phyloP scores from a whole-genome alignment of 2,329 filamentous ascomycete species.

The Trichoderma simmonsii region DNA sequence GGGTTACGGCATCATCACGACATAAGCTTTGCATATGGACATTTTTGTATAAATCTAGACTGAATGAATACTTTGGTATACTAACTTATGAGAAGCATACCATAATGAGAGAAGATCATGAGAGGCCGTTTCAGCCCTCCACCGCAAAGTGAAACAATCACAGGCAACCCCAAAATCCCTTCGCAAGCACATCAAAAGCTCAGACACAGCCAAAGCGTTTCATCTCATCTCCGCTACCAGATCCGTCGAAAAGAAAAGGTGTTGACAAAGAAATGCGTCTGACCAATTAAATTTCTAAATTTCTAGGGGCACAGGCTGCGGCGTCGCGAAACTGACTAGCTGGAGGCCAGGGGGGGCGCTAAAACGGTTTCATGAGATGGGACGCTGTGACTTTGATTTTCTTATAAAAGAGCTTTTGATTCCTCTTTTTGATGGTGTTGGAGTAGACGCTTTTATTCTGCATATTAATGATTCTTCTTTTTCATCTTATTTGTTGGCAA shows the following conservation, averaged over 20 bases:
- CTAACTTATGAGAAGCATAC: background rate
- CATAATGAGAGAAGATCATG: background rate
- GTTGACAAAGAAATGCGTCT: background rate
- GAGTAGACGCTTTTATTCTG: background rate
- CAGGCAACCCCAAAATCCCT: background rate
- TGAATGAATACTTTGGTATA: background rate
- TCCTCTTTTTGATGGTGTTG: background rate
- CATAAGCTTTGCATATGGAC: background rate
- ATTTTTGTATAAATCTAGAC: background rate
- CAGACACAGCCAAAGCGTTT: background rate
- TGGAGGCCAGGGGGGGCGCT: background rate
- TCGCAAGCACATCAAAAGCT: background rate
- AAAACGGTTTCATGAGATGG: constrained; percentile 4
- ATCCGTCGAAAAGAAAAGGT: background rate
- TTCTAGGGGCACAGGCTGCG: background rate
- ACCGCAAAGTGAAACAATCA: constrained; percentile 6
- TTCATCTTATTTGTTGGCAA: background rate
- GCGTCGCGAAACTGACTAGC: constrained; percentile 6
- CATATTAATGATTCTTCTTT: background rate
- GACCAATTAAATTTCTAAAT: background rate
- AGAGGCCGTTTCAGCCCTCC: background rate
- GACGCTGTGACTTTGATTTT: background rate
- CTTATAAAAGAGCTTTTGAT: background rate
- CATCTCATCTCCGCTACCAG: background rate
- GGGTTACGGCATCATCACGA: background rate